phyloP scores from a whole-genome alignment of 345 rosid genomes.

The Hirschfeldia incana region DNA sequence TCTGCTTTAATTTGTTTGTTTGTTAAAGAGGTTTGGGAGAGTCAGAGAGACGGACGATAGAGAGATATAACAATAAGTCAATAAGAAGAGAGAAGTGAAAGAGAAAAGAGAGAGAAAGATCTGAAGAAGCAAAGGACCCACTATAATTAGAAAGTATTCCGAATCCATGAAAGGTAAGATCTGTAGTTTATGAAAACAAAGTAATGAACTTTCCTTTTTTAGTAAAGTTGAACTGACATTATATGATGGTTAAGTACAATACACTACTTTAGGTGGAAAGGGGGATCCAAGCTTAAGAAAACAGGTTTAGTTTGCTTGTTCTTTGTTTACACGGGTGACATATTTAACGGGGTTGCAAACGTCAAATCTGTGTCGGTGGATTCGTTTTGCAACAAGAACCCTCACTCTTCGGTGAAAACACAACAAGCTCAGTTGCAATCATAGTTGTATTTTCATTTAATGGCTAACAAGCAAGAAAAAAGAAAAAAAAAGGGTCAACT shows the following conservation, averaged over 20 bases:
- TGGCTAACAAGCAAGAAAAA: not conserved
- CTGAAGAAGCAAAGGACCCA: slow-evolving; percentile 33
- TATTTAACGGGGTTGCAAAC: too few species aligned
- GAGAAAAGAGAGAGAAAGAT: not conserved
- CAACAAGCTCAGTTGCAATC: not conserved
- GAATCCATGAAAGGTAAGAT: slow-evolving; percentile 36
- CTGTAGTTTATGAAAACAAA: slow-evolving; percentile 43
- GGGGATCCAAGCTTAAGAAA: not conserved
- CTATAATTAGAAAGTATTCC: slow-evolving; percentile 25
- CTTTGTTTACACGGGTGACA: too few species aligned
- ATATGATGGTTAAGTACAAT: slow-evolving; percentile 27
- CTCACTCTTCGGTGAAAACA: not conserved
- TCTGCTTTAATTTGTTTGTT: not conserved
- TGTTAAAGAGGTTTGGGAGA: slow-evolving; percentile 31
- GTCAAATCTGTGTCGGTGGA: too few species aligned
- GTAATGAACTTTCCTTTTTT: slow-evolving; percentile 29
- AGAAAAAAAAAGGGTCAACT: slow-evolving; percentile 7
- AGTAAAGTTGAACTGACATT: not conserved
- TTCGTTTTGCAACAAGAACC: not conserved
- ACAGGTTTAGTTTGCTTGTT: not conserved
- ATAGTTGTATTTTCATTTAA: not conserved
- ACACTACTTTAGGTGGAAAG: slow-evolving; percentile 25
- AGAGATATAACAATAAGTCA: not conserved
- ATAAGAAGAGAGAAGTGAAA: slow-evolving; percentile 9
- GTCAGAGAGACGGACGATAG: slow-evolving; percentile 24